These are phyloP conservation scores for Coniochaeta sp. DNA, from an alignment of 2,329 filamentous ascomycete genomes.

Conservation along the genomic window DNA sequence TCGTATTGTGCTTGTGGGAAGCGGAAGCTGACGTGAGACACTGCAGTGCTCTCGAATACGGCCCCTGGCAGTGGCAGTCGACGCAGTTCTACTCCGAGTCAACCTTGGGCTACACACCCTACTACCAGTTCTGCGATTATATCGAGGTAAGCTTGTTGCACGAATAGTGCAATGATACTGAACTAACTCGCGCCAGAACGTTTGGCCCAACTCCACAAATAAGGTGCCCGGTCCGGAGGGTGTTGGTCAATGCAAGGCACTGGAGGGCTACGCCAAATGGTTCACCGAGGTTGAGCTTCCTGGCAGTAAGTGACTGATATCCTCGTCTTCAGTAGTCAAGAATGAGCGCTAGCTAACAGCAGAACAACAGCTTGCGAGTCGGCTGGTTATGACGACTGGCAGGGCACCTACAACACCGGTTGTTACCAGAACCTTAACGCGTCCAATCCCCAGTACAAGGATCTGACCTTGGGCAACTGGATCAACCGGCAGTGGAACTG, in stretches of 20 bases:
- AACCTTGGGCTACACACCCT: constrained; percentile 29
- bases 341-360: not conserved
- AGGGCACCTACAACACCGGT: constrained; percentile 30
- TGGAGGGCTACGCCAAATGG: constrained; percentile 42
- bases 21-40: not conserved
- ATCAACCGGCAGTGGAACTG: constrained; percentile 43
- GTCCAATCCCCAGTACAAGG: constrained; percentile 27
- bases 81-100: constrained; percentile 15
- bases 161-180: too few species aligned
- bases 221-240: constrained; percentile 36
- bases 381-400: constrained; percentile 32
- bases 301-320: constrained; percentile 10
- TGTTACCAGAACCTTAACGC: constrained; percentile 37
- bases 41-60: constrained; percentile 39
- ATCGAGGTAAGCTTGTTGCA: constrained; percentile 22
- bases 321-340: not conserved
- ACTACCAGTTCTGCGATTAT: constrained; percentile 39
- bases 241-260: constrained; percentile 40
- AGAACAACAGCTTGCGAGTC: constrained; percentile 25
- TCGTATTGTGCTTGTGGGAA: not conserved
- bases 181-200: constrained; percentile 12
- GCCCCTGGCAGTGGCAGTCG: constrained; percentile 52
- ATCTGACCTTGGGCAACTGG: constrained; percentile 25
- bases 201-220: constrained; percentile 24
- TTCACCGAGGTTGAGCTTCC: constrained; percentile 31